Conservation (phyloP, 1,139 yeast genomes). For the Zygoascus meyerae region DNA sequence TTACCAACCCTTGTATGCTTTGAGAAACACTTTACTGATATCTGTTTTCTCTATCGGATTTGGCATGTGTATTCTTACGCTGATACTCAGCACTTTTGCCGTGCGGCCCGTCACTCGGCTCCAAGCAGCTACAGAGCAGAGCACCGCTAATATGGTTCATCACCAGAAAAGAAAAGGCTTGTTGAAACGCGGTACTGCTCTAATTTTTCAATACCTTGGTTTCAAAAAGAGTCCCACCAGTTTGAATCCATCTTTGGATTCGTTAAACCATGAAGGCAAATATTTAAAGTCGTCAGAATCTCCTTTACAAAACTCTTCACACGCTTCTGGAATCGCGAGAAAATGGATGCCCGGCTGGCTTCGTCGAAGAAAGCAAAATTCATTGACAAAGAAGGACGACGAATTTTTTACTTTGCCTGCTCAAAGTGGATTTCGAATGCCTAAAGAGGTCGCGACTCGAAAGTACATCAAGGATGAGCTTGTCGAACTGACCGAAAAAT, state of each 20-base stretch:
- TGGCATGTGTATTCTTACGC: conserved; percentile 67
- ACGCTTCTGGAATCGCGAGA: too few species aligned
- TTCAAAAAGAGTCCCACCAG: too few species aligned
- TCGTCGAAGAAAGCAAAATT: conserved; percentile 1
- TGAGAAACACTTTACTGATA: conserved; percentile 69
- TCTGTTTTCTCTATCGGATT: conserved; percentile 76
- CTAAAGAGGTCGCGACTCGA: conserved; percentile 29
- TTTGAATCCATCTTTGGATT: too few species aligned
- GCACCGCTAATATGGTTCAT: conserved; percentile 16
- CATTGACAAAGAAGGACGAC: conserved; percentile 51
- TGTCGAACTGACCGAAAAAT: conserved; percentile 83
- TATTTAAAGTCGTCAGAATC: too few species aligned
- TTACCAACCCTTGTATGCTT: conserved; percentile 55
- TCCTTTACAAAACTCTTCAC: too few species aligned
- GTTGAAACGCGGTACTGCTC: too few species aligned
- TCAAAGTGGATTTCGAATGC: conserved; percentile 45
- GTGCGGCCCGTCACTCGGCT: conserved; percentile 77
- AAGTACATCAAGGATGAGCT: conserved; percentile 66
- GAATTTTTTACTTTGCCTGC: conserved; percentile 71
- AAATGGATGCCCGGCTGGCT: not conserved
- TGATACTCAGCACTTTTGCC: conserved; percentile 81
- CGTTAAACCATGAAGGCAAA: too few species aligned
- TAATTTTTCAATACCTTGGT: too few species aligned
- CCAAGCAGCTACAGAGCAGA: conserved; percentile 77
- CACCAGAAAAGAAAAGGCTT: too few species aligned